Evolutionary conservation across 1,284 basidiomycete species (phyloP).

Genomic region (Ustilago bromivora): DNA sequence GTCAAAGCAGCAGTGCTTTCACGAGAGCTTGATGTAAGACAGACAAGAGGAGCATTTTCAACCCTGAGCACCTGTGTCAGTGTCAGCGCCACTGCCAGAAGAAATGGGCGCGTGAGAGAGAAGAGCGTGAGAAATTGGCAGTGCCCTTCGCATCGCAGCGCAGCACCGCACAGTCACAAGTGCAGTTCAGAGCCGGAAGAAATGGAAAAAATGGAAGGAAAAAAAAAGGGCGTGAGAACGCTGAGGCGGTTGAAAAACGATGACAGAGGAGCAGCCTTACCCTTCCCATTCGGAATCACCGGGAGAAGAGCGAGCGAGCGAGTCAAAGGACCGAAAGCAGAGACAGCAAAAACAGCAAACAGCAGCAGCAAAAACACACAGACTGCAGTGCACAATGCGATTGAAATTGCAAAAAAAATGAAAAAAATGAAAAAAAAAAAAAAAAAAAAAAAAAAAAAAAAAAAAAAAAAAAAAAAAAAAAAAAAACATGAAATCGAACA

Average conservation of each 20-base stretch:
- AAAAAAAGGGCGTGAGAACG: neutral
- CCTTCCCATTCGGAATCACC: slow-evolving; percentile 1
- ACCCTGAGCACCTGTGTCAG: too few species aligned
- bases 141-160: neutral
- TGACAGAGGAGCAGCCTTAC: neutral
- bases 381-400: neutral
- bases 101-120: slow-evolving; percentile 8
- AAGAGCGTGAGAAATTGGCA: neutral
- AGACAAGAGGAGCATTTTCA: neutral
- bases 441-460: too few species aligned
- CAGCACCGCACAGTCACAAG: neutral
- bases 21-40: neutral
- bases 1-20: neutral
- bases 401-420: neutral
- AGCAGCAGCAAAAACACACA: neutral
- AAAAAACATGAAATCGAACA: too few species aligned
- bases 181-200: neutral
- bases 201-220: neutral
- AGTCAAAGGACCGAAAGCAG: neutral
- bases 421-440: too few species aligned
- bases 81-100: neutral
- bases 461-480: too few species aligned
- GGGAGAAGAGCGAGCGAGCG: neutral
- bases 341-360: neutral
- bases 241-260: slow-evolving; percentile 6